Percentiles rank a stretch among this genome's conserved stretches.
phyloP scores from a whole-genome alignment of 106 monocot species.

The Agapanthus africanus region DNA sequence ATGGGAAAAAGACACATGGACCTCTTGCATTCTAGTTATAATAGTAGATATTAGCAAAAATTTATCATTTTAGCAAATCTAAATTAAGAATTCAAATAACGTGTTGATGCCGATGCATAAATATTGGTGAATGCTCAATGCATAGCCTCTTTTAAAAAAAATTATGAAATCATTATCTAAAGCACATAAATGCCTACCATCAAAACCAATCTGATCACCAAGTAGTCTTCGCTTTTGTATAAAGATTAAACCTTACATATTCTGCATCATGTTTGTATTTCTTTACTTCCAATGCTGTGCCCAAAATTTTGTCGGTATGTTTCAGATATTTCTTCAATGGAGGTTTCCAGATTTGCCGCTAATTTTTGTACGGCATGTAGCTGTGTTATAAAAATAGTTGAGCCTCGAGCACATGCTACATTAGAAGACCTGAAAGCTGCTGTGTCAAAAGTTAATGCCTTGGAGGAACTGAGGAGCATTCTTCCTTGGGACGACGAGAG shows the following conservation, averaged over 20 bases:
- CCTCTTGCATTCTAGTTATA: no score
- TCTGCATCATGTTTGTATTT: constrained; percentile 6
- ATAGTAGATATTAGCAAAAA: no score
- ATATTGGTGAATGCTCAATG: no score
- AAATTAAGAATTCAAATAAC: no score
- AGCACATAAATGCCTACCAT: not conserved
- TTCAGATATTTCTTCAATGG: constrained; percentile 84
- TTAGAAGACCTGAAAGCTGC: constrained; percentile 67
- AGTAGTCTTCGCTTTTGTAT: not conserved
- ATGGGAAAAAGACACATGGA: no score
- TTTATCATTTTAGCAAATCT: no score
- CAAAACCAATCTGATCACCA: not conserved
- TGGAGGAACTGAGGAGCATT: constrained; percentile 56
- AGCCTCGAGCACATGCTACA: constrained; percentile 70
- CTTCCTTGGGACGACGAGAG: constrained; percentile 88
- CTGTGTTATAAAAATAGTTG: constrained; percentile 94
- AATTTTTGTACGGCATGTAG: constrained; percentile 81
- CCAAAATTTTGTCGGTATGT: not conserved
- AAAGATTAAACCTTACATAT: not conserved
- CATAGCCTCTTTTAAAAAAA: no score
- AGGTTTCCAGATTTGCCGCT: constrained; percentile 71
- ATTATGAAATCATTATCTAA: no score
- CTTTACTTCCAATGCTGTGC: not conserved
- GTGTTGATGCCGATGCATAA: no score
- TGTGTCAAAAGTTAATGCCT: constrained; percentile 61